Percentiles rank a stretch among this genome's conserved stretches.
These are phyloP conservation scores for Plantago ovata DNA, from an alignment of 257 asterid species.

Conservation along the genomic window DNA sequence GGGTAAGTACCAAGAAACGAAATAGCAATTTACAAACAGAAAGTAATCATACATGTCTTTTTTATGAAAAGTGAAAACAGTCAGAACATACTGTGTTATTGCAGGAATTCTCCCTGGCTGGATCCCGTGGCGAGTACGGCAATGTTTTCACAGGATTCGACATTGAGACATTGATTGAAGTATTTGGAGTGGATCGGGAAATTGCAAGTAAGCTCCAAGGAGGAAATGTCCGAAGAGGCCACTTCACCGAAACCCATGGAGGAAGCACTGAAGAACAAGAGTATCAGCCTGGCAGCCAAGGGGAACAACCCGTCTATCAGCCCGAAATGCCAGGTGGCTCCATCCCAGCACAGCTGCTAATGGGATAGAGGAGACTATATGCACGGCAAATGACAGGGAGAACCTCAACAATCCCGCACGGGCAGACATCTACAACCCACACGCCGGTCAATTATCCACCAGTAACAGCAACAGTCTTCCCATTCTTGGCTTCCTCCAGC, in stretches of 20 bases:
- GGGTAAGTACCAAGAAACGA: conserved; percentile 25
- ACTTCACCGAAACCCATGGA: conserved; percentile 24
- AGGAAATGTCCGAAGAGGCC: conserved; percentile 38
- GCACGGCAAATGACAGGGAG: conserved; percentile 44
- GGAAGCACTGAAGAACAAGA: conserved; percentile 15
- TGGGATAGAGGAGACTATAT: conserved; percentile 66
- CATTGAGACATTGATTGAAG: conserved; percentile 25
- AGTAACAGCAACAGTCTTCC: conserved; percentile 53
- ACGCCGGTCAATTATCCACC: conserved; percentile 61
- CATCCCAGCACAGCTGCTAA: too few relatives aligned
- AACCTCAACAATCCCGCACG: conserved; percentile 41
- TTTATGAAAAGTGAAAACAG: not conserved
- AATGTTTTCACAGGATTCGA: conserved; percentile 40
- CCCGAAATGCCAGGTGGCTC: too few relatives aligned
- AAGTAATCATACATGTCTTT: not conserved
- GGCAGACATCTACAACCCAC: conserved; percentile 68
- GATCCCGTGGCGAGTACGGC: conserved; percentile 31
- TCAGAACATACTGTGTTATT: not conserved
- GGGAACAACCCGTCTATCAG: too few relatives aligned
- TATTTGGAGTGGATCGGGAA: conserved; percentile 33
- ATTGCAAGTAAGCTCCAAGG: conserved; percentile 41
- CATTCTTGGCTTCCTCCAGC: conserved; percentile 42
- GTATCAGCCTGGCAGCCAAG: not conserved
- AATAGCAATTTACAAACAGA: not conserved
- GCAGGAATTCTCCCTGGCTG: conserved; percentile 66